A percentile compares a stretch with the other conserved stretches of the same genome.
Conservation (phyloP, 176 grass and related monocot genomes). For the Cenchrus purpureus region DNA sequence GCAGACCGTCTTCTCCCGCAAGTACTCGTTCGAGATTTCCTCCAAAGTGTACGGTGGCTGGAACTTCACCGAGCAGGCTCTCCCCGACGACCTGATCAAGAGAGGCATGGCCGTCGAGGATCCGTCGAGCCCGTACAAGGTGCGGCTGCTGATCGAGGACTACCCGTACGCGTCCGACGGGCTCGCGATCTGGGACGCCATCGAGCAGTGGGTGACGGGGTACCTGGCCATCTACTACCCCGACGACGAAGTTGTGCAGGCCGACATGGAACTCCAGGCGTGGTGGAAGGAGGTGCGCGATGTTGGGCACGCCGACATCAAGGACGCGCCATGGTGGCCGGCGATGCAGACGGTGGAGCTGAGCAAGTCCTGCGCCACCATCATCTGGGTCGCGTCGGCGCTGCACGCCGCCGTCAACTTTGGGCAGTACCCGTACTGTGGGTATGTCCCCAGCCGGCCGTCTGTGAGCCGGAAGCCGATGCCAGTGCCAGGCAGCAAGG, state of each 20-base stretch:
- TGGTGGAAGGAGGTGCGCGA: slow-evolving; percentile 84
- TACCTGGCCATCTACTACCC: slow-evolving; percentile 31
- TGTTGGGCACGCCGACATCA: slow-evolving; percentile 70
- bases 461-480: slow-evolving; percentile 53
- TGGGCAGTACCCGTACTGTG: slow-evolving; percentile 70
- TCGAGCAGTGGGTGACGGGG: slow-evolving; percentile 20
- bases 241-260: slow-evolving; percentile 38
- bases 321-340: slow-evolving; percentile 66
- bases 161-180: slow-evolving; percentile 21
- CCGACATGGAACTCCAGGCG: slow-evolving; percentile 61
- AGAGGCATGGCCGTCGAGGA: not conserved
- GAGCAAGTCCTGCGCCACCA: slow-evolving; percentile 52
- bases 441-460: slow-evolving; percentile 52
- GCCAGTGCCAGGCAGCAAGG: slow-evolving; percentile 37
- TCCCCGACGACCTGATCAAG: too few species aligned
- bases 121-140: not conserved
- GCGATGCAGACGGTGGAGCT: slow-evolving; percentile 66
- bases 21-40: too few species aligned
- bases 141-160: slow-evolving; percentile 4
- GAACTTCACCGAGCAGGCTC: too few species aligned
- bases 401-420: slow-evolving; percentile 93
- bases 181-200: not conserved
- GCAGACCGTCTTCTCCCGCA: too few species aligned
- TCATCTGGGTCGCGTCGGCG: slow-evolving; percentile 88
- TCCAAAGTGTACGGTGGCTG: too few species aligned